These are phyloP conservation scores for Trichoderma gamsii DNA, from an alignment of 495 filamentous ascomycete genomes.

Conservation along the genomic window DNA sequence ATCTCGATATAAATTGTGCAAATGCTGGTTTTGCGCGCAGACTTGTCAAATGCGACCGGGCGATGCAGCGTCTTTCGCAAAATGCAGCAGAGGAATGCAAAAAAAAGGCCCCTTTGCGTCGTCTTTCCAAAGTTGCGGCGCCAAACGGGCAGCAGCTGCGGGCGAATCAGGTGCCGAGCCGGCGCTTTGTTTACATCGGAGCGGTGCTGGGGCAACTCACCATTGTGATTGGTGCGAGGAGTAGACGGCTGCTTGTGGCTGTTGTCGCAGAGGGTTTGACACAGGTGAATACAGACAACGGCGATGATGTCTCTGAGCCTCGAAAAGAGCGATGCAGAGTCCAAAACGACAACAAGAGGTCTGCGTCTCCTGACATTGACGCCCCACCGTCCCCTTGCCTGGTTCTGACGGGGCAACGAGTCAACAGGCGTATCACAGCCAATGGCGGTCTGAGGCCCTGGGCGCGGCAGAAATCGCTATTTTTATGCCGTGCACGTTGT, in stretches of 20 bases:
- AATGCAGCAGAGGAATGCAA: neutral
- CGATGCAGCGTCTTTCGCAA: neutral
- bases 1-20: neutral
- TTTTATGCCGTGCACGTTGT: neutral
- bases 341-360: conserved; percentile 10
- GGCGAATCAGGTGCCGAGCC: conserved; percentile 12
- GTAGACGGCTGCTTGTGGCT: neutral
- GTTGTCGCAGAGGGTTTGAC: neutral
- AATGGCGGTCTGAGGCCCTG: neutral
- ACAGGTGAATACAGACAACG: neutral
- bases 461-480: neutral
- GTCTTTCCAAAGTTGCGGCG: conserved; percentile 2
- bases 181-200: conserved; percentile 6
- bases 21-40: neutral
- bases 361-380: conserved; percentile 1
- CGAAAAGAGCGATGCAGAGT: neutral
- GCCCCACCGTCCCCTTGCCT: conserved; percentile 9
- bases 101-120: neutral
- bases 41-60: neutral
- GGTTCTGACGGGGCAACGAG: conserved; percentile 16
- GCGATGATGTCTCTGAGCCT: neutral
- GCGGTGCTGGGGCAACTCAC: conserved; percentile 12
- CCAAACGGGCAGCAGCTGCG: conserved; percentile 9
- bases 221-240: conserved; percentile 8
- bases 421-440: conserved; percentile 9